A percentile compares a stretch with the other conserved stretches of the same genome.
These are phyloP conservation scores for Penicillium steckii DNA, from an alignment of 495 filamentous ascomycete species.

Conservation along the genomic window DNA sequence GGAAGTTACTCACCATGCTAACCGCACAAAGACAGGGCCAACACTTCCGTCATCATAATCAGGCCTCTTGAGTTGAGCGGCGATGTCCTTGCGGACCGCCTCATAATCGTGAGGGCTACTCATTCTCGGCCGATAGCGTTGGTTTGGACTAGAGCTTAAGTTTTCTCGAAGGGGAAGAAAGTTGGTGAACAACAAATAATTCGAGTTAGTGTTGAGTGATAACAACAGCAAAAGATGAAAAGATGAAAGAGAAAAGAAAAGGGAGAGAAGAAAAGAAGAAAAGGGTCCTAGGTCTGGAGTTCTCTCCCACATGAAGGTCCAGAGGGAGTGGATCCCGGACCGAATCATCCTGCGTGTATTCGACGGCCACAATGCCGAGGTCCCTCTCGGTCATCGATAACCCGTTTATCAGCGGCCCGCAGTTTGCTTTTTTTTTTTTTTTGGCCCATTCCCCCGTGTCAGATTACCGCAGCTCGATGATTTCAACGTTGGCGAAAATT, in stretches of 20 bases:
- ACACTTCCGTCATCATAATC: conserved; percentile 62
- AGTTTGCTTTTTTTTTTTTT: background rate
- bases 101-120: conserved; percentile 45
- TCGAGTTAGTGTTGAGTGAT: background rate
- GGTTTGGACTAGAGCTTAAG: conserved; percentile 16
- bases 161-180: background rate
- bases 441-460: background rate
- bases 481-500: background rate
- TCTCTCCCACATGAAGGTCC: conserved; percentile 32
- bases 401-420: background rate
- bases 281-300: conserved; percentile 19
- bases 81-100: conserved; percentile 55
- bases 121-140: conserved; percentile 41
- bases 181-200: background rate
- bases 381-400: conserved; percentile 9
- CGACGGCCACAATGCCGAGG: conserved; percentile 29
- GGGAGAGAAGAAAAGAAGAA: conserved; percentile 5
- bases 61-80: conserved; percentile 54
- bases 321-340: conserved; percentile 35
- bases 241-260: conserved; percentile 1
- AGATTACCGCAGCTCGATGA: background rate
- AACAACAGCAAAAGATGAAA: background rate
- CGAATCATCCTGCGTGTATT: conserved; percentile 26
- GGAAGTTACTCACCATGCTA: conserved; percentile 52
- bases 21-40: conserved; percentile 59